Percentiles rank a stretch among this genome's conserved stretches.
phyloP scores from a whole-genome alignment of 1,284 basidiomycete species.

The Melanopsichium pennsylvanicum region DNA sequence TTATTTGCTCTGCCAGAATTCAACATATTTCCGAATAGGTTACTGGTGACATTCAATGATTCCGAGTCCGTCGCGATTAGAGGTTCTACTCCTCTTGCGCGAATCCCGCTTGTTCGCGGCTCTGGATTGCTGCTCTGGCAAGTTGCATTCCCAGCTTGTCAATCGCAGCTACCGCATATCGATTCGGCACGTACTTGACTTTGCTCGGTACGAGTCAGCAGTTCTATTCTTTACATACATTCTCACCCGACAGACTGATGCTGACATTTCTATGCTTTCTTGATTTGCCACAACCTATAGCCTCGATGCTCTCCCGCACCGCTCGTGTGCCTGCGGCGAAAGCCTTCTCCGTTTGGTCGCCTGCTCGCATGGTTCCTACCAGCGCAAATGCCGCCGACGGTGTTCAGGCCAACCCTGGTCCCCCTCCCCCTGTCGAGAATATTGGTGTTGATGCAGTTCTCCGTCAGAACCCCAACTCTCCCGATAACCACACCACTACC shows the following conservation, averaged over 20 bases:
- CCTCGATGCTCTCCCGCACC: slow-evolving; percentile 41
- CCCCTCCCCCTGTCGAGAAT: slow-evolving; percentile 60
- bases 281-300: slow-evolving; percentile 6
- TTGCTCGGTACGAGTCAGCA: no score
- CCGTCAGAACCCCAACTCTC: slow-evolving; percentile 52
- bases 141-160: not conserved
- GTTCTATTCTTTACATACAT: no score
- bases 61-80: no score
- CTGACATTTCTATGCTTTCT: not conserved
- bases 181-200: no score
- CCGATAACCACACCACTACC: slow-evolving; percentile 61
- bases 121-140: not conserved
- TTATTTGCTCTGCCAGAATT: not conserved
- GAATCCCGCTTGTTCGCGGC: no score
- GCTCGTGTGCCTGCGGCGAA: slow-evolving; percentile 31
- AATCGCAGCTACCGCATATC: no score
- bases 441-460: slow-evolving; percentile 63
- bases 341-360: slow-evolving; percentile 43
- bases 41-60: no score
- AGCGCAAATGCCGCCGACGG: slow-evolving; percentile 33
- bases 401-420: slow-evolving; percentile 58
- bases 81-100: no score
- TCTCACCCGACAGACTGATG: no score
- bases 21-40: no score
- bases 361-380: slow-evolving; percentile 36